Evolutionary conservation across 495 filamentous ascomycete species (phyloP).

Genomic region (Aspergillus steynii): DNA sequence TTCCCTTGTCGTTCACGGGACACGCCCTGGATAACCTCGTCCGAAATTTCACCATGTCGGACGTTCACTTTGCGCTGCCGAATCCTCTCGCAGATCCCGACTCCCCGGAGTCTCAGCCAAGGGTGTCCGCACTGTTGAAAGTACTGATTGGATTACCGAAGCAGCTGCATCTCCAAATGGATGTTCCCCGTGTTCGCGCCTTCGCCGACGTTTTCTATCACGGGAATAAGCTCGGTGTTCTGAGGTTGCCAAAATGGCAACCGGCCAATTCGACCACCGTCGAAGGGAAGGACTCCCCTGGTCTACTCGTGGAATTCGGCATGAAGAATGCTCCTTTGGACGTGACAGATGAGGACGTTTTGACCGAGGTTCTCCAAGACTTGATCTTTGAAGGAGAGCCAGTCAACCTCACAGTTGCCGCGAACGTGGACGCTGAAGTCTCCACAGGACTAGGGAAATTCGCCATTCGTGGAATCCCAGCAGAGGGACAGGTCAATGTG

Average conservation of each 20-base stretch:
- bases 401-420: conserved; percentile 68
- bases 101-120: conserved; percentile 71
- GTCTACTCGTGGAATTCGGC: conserved; percentile 67
- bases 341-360: conserved; percentile 73
- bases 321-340: conserved; percentile 78
- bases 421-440: conserved; percentile 81
- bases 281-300: conserved; percentile 54
- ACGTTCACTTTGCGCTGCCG: conserved; percentile 83
- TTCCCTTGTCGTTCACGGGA: conserved; percentile 83
- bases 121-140: conserved; percentile 77
- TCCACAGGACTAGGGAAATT: conserved; percentile 77
- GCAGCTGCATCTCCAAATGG: conserved; percentile 80
- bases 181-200: conserved; percentile 73
- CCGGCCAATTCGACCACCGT: conserved; percentile 74
- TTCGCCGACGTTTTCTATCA: conserved; percentile 77
- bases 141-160: conserved; percentile 74
- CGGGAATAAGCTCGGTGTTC: conserved; percentile 68
- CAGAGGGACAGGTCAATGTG: conserved; percentile 79
- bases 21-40: conserved; percentile 77
- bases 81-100: conserved; percentile 72
- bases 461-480: conserved; percentile 76
- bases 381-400: conserved; percentile 69
- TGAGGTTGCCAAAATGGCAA: conserved; percentile 82
- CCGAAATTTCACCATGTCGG: conserved; percentile 77
- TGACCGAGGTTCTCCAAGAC: conserved; percentile 71